A percentile compares a stretch with the other conserved stretches of the same genome.
Evolutionary conservation across 345 rosid species (phyloP).

Genomic region (Bretschneidera sinensis): DNA sequence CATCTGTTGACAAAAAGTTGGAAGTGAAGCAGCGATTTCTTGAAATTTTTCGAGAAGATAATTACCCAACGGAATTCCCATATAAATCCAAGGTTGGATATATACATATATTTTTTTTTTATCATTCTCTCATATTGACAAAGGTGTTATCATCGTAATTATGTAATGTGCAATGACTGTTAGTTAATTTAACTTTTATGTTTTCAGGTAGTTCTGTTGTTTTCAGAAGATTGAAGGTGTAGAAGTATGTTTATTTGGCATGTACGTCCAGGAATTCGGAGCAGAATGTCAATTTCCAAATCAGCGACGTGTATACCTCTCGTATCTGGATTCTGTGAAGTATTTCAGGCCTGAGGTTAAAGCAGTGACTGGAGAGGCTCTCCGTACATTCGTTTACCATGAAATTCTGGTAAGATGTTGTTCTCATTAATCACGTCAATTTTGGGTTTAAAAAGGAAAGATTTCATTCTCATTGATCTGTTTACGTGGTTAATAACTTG

Average conservation of each 20-base stretch:
- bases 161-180: constrained; percentile 9
- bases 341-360: constrained; percentile 94
- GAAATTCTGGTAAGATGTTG: constrained; percentile 84
- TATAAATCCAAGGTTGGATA: constrained; percentile 91
- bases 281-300: constrained; percentile 88
- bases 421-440: too few species aligned
- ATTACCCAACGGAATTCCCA: constrained; percentile 85
- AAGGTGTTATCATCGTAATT: constrained; percentile 12
- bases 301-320: constrained; percentile 97
- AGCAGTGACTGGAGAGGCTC: constrained; percentile 91
- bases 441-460: too few species aligned
- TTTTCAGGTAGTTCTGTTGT: constrained; percentile 81
- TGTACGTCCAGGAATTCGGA: constrained; percentile 99
- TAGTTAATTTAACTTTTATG: constrained; percentile 18
- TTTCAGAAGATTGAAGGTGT: constrained; percentile 99
- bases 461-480: too few species aligned
- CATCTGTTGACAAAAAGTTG: constrained; percentile 96
- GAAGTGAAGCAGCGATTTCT: constrained; percentile 96
- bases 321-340: constrained; percentile 97
- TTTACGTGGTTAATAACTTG: too few species aligned
- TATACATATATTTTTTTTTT: background rate
- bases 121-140: constrained; percentile 11
- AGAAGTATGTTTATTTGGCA: constrained; percentile 96
- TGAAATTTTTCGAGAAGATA: constrained; percentile 86
- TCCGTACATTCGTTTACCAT: constrained; percentile 95